Evolutionary conservation across 1,284 basidiomycete genomes (phyloP), one percentile per base, ranked within the genome.

Genomic region (Apiotrichum laibachii): DNA sequence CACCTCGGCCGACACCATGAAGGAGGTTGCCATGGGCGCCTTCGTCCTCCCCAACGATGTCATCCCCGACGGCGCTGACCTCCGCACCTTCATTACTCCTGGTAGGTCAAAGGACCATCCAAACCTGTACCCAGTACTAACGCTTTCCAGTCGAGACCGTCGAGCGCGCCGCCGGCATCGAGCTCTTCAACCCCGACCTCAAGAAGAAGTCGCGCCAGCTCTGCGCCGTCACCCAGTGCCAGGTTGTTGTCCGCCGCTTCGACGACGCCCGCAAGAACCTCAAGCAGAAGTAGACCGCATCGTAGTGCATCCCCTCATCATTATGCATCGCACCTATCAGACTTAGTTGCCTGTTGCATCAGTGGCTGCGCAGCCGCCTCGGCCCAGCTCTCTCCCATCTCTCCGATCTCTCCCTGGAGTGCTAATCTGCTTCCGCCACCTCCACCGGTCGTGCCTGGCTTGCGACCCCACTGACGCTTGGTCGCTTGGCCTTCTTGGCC

Each of bases 31-130:
- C 0, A 85, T 89, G 3, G 92, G 92, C 31, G 93, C 93, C n/a
- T 96, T 97, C 73, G 89, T 97, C 12, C 83, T 97, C 5, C 94
- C 94, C 0, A 97, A 98, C 74, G 85, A 88, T 19, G 82, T 85
- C 60, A 98, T 98, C 65, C 85, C 89, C 0, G 92, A 98, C 67
- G 84, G 88, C 42, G 84, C 88, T 4, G 85, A 88, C 53, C 77
- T 97, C 52, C 84, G 88, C 66, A 84, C 81, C 59, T 97, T 97
- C 72, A 80, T 88, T 47, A 85, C 88, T 19, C 90, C 92, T 55
- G 83, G 91, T 90, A 72, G 58, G 84, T 75, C n/a, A n/a, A n/a
- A n/a, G n/a, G n/a, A n/a, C n/a, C n/a, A n/a, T 34, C n/a, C 42
- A 31, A 40, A 6, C 33, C 10, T 12, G 40, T 22, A 22, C 34